Percentiles rank a stretch among this genome's conserved stretches.
Conservation (phyloP, 2,329 filamentous ascomycete species). For the Alternaria incomplexa region DNA sequence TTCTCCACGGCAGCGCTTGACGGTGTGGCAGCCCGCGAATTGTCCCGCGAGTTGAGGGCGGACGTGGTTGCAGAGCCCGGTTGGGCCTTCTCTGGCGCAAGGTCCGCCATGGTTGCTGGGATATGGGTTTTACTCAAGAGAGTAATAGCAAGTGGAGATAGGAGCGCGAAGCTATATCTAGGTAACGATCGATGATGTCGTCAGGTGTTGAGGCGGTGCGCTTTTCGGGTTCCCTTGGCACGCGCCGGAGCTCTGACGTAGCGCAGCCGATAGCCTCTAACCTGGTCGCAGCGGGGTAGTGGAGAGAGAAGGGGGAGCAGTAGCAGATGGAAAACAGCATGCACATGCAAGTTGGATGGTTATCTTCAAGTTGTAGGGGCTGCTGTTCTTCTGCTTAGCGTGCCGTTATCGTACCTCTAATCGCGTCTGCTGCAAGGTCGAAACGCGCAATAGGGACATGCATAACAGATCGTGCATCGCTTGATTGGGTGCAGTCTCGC, state of each 20-base stretch:
- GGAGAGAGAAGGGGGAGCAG: neutral
- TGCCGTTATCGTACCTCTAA: slow-evolving; percentile 23
- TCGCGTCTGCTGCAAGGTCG: slow-evolving; percentile 25
- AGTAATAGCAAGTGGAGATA: neutral
- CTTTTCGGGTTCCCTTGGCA: slow-evolving; percentile 14
- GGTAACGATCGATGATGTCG: slow-evolving; percentile 12
- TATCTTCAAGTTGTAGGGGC: slow-evolving; percentile 6
- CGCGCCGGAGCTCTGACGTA: slow-evolving; percentile 27
- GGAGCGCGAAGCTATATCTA: neutral
- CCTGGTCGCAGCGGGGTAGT: slow-evolving; percentile 10
- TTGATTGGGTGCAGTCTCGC: slow-evolving; percentile 36
- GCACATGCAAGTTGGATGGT: neutral
- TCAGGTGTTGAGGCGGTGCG: slow-evolving; percentile 22
- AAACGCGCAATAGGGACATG: slow-evolving; percentile 29
- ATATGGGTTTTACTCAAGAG: slow-evolving; percentile 5
- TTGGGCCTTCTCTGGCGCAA: slow-evolving; percentile 34
- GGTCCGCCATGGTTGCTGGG: slow-evolving; percentile 39
- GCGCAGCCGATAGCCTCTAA: slow-evolving; percentile 24
- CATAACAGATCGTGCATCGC: slow-evolving; percentile 31
- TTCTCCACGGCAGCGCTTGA: slow-evolving; percentile 56
- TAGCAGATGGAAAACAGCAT: neutral
- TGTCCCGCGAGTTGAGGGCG: slow-evolving; percentile 40
- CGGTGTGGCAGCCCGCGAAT: slow-evolving; percentile 46
- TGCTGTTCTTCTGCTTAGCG: slow-evolving; percentile 24
- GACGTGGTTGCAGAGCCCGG: slow-evolving; percentile 37